phyloP scores from a whole-genome alignment of 2,329 filamentous ascomycete genomes.

The Fusarium sp. region DNA sequence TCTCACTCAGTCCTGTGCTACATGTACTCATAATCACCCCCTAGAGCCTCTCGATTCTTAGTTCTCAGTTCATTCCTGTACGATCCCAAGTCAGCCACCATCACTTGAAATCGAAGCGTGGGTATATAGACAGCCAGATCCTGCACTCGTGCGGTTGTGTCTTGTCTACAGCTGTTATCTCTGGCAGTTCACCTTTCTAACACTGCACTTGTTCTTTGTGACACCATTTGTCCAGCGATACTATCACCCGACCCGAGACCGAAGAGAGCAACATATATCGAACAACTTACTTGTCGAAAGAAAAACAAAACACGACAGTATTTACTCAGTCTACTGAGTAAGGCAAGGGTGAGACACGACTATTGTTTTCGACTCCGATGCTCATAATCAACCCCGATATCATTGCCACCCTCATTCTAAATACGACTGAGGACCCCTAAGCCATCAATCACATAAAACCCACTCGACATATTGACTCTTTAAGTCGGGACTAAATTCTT shows the following conservation, averaged over 20 bases:
- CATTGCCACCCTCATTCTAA: neutral
- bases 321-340: neutral
- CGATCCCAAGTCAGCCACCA: constrained; percentile 43
- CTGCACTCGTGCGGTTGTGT: constrained; percentile 46
- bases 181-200: constrained; percentile 32
- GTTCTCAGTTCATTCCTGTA: constrained; percentile 39
- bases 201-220: constrained; percentile 33
- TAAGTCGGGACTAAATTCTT: neutral
- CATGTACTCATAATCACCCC: constrained; percentile 37
- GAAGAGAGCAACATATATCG: constrained; percentile 13
- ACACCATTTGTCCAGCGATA: constrained; percentile 37
- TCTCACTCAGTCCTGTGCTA: constrained; percentile 37
- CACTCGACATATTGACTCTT: neutral
- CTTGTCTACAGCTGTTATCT: constrained; percentile 37
- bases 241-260: constrained; percentile 27
- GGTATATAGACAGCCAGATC: constrained; percentile 53
- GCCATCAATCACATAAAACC: neutral
- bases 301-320: neutral
- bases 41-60: constrained; percentile 32
- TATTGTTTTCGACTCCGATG: constrained; percentile 18
- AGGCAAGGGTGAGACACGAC: constrained; percentile 36
- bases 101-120: constrained; percentile 40
- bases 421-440: neutral
- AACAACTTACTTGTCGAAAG: constrained; percentile 15
- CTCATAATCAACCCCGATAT: neutral